Evolutionary conservation across 2,329 filamentous ascomycete species (phyloP), one percentile per base, ranked within the genome.

Genomic region (Paecilomyces formosus): DNA sequence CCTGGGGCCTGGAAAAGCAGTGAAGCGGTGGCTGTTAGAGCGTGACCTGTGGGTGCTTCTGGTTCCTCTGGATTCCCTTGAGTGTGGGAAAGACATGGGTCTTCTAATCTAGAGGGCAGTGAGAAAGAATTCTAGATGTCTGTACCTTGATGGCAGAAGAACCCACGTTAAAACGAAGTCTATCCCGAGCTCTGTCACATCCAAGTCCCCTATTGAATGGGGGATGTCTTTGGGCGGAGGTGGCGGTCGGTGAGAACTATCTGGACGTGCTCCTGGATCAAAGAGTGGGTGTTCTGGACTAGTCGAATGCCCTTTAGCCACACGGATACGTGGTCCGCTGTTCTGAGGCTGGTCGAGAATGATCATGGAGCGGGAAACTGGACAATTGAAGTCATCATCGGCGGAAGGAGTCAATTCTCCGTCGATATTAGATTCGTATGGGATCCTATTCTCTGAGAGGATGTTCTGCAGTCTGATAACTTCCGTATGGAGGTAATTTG

Each of bases 61-160:
- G 30, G 21, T 15, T 35, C n/a, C 30, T 55, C 55, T 53, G 39
- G n/a, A 22, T 12, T 26, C 53, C 35, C 35, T 45, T 45, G 35
- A 57, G 24, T 22, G 56, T 60, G 58, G 55, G 51, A 18, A 60
- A 60, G 45, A 45, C 53, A 21, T 60, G 57, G 22, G 55, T 56
- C 12, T 60, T 60, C 30, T 55, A 45, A 15, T 3, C 35, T 45
- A 45, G 35, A 45, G 4, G n/a, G 6, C n/a, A 18, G 35, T 45
- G 15, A 45, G 35, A 45, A 45, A 45, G 35, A 18, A 45, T 45
- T 8, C 35, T 18, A 15, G 35, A 45, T n/a, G 8, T 45, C 15
- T 3, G 35, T 18, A 45, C n/a, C 7, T 18, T 45, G 15, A 15
- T n/a, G 35, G 15, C 35, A 18, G 3, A n/a, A 18, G n/a, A 45